Evolutionary conservation across 495 filamentous ascomycete species (phyloP).

Genomic region (Xylaria castorea): DNA sequence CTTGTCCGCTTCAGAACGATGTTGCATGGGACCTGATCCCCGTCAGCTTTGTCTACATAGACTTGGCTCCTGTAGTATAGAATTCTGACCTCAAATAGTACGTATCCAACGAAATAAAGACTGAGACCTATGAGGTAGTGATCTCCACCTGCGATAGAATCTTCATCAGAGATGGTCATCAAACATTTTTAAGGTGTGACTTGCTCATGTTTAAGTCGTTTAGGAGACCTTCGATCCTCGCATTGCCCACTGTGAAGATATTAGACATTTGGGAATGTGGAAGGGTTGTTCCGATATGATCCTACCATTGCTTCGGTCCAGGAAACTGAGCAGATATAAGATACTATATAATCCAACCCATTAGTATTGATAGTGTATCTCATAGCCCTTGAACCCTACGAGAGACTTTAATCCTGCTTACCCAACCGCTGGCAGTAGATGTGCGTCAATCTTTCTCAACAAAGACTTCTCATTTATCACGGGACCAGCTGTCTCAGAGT

Average conservation of each 20-base stretch:
- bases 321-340: constrained; percentile 74
- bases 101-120: constrained; percentile 79
- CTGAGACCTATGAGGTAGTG: constrained; percentile 76
- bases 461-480: constrained; percentile 66
- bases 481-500: constrained; percentile 34
- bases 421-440: constrained; percentile 70
- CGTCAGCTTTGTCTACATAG: background rate
- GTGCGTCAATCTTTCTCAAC: constrained; percentile 69
- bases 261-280: background rate
- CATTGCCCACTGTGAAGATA: constrained; percentile 49
- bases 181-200: background rate
- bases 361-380: constrained; percentile 8
- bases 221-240: constrained; percentile 66
- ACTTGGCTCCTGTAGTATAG: too few relatives aligned
- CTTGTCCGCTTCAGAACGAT: constrained; percentile 75
- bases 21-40: constrained; percentile 68
- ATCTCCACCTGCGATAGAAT: constrained; percentile 56
- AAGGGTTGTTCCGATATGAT: background rate
- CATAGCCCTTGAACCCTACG: background rate
- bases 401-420: background rate
- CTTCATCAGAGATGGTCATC: constrained; percentile 1
- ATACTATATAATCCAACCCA: constrained; percentile 37
- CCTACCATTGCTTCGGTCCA: constrained; percentile 77
- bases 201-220: constrained; percentile 66
- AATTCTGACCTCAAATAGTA: constrained; percentile 61